Base-by-base conservation (phyloP, 164 flowering plant genomes). In the Brasenia schreberi region DNA sequence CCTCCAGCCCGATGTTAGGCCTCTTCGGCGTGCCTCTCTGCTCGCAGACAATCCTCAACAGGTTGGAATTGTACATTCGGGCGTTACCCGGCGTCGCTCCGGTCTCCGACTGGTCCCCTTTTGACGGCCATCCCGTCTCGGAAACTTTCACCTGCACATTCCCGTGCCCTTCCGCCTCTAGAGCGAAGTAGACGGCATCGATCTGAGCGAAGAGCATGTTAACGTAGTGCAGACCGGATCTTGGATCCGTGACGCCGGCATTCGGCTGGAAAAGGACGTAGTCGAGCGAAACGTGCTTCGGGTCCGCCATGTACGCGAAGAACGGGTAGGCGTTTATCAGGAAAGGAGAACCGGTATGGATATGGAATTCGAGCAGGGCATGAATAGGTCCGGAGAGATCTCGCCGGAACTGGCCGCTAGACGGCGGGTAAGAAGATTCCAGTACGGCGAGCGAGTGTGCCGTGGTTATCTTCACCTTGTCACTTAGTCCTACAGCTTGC, bases 41-140 rank as follows among this genome's bases (percentile, higher is more conserved):
- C 16, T 39, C 53, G 72, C 79, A 0, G 66, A 89, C 96, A 69
- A 97, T 86, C 67, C 82, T 81, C 67, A 93, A 59, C 78, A 93
- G 63, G 67, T 93, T 93, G 75, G 79, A 72, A 27, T 89, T 90
- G 66, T 87, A 93, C 64, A 65, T 43, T 1, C 78, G 85, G 0
- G 97, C 98, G 77, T 90, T 90, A 62, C 80, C 74, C 0, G 79
- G 12, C 3, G 87, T 84, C 42, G 98, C 98, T 7, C 98, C 96
- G 39, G 75, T 65, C 63, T 93, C 98, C 64, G 81, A 61, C 0
- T 53, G n/a, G 71, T 93, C 97, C 1, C 98, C 98, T 68, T 81
- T 82, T 12, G 98, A 89, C 1, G 98, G 98, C 98, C 98, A 93
- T 33, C 98, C 98, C 0, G 98, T 93, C 70, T 93, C 97, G 11